Evolutionary conservation across 2,329 filamentous ascomycete species (phyloP).

Genomic region (Hypoxylon sp.): DNA sequence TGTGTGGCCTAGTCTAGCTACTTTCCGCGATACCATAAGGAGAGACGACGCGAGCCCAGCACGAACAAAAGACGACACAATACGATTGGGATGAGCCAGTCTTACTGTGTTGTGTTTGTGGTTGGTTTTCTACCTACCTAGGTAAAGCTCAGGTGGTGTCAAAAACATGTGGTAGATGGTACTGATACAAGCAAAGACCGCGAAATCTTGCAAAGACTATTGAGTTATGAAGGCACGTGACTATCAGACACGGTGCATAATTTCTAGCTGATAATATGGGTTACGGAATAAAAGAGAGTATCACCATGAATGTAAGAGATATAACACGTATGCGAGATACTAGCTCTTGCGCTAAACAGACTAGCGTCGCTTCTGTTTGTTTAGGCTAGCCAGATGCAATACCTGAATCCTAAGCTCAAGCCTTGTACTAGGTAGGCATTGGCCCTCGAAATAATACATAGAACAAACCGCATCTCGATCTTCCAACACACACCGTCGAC

Average conservation of each 20-base stretch:
- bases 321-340: neutral
- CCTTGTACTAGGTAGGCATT: conserved; percentile 28
- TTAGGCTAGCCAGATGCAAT: conserved; percentile 24
- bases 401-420: conserved; percentile 29
- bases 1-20: conserved; percentile 27
- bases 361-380: conserved; percentile 3
- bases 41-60: conserved; percentile 17
- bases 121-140: conserved; percentile 20
- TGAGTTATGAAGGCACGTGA: neutral
- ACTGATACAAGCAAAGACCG: neutral
- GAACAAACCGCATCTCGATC: conserved; percentile 14
- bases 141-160: conserved; percentile 14
- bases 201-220: neutral
- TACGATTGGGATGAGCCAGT: conserved; percentile 10
- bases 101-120: conserved; percentile 21
- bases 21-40: conserved; percentile 22
- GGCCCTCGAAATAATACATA: conserved; percentile 20
- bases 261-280: neutral
- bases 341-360: neutral
- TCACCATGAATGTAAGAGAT: neutral
- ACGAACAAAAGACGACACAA: conserved; percentile 10
- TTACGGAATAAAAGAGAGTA: no score
- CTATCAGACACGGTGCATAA: neutral
- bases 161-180: conserved; percentile 16
- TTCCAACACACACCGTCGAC: neutral